phyloP scores from a whole-genome alignment of 2,329 filamentous ascomycete species.

The Onygenales sp. region DNA sequence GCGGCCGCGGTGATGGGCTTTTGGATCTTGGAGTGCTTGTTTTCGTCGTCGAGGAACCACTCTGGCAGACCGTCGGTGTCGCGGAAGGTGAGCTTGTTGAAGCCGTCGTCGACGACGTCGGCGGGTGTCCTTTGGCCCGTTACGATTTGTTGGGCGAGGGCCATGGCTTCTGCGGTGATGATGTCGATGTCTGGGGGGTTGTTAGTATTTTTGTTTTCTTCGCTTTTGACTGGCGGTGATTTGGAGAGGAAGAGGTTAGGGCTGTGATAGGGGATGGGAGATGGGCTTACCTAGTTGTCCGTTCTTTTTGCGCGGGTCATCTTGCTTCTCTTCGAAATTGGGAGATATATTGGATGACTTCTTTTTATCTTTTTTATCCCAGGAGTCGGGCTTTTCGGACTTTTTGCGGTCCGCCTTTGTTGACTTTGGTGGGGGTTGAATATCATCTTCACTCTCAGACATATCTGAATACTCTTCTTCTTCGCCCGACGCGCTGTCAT shows the following conservation, averaged over 20 bases:
- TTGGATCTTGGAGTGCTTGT: constrained; percentile 69
- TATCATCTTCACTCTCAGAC: neutral
- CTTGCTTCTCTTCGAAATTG: constrained; percentile 23
- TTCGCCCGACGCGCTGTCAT: constrained; percentile 27
- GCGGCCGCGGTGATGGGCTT: constrained; percentile 89
- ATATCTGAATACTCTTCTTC: constrained; percentile 16
- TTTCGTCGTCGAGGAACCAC: constrained; percentile 95
- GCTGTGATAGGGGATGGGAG: constrained; percentile 14
- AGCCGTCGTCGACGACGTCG: constrained; percentile 80
- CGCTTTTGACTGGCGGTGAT: neutral
- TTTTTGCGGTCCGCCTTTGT: constrained; percentile 15
- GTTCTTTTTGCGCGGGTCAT: constrained; percentile 32
- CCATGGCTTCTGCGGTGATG: constrained; percentile 99
- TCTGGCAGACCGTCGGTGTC: constrained; percentile 88
- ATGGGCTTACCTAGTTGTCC: constrained; percentile 33
- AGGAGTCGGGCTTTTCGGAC: constrained; percentile 14
- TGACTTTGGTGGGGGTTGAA: constrained; percentile 1
- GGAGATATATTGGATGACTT: constrained; percentile 20
- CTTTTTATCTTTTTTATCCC: constrained; percentile 14
- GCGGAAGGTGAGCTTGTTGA: constrained; percentile 86
- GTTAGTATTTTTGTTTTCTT: neutral
- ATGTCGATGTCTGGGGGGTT: constrained; percentile 72
- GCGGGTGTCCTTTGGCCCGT: constrained; percentile 70
- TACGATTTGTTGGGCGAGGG: constrained; percentile 82
- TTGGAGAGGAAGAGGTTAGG: neutral